A percentile compares a stretch with the other conserved stretches of the same genome.
These are phyloP conservation scores for Vigna mungo DNA, from an alignment of 306 rosid genomes.

Conservation along the genomic window DNA sequence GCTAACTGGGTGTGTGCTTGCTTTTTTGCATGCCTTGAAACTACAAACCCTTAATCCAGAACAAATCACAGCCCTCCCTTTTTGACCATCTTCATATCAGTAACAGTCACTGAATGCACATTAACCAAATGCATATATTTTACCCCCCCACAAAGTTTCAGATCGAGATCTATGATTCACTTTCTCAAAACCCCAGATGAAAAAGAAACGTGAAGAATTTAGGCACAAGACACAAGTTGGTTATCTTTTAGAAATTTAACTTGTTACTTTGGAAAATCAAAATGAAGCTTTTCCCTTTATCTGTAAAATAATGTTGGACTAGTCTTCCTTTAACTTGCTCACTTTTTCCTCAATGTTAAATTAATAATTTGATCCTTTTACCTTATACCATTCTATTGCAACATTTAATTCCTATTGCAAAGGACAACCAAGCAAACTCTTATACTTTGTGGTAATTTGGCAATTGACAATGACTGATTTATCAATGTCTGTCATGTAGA, in stretches of 20 bases:
- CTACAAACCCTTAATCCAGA: constrained; percentile 44
- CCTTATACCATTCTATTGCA: not conserved
- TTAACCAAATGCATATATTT: constrained; percentile 37
- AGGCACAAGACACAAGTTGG: constrained; percentile 27
- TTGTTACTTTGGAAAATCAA: constrained; percentile 24
- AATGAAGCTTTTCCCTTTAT: constrained; percentile 28
- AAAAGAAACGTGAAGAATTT: constrained; percentile 31
- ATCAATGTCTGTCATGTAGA: not conserved
- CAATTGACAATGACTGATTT: not conserved
- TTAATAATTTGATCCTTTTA: not conserved
- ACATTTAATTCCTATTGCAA: not conserved
- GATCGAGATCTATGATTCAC: constrained; percentile 57
- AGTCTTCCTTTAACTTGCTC: not conserved
- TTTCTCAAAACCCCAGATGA: constrained; percentile 67
- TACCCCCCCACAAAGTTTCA: constrained; percentile 35
- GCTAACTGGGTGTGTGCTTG: constrained; percentile 40
- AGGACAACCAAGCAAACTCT: not conserved
- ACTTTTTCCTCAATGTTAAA: not conserved
- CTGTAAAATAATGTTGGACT: constrained; percentile 7
- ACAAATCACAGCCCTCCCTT: constrained; percentile 44
- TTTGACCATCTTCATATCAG: constrained; percentile 51
- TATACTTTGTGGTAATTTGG: not conserved
- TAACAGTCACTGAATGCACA: constrained; percentile 35
- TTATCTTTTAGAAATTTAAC: constrained; percentile 33
- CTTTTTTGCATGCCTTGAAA: constrained; percentile 71